Conservation (phyloP, 2,329 filamentous ascomycete genomes). For the Beauveria sp. region DNA sequence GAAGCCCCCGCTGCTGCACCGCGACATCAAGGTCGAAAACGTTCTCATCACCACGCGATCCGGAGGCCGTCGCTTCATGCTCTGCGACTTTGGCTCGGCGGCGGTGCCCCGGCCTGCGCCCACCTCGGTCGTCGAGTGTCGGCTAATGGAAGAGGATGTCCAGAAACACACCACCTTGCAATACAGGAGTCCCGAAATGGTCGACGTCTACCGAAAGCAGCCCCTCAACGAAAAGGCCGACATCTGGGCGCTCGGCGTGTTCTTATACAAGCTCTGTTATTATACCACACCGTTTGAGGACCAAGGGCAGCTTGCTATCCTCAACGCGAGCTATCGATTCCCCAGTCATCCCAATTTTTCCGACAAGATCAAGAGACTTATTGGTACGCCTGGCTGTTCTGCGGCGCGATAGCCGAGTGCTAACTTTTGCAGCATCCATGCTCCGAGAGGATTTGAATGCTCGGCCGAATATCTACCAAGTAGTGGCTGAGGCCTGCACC, state of each 20-base stretch:
- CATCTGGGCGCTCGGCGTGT: slow-evolving; percentile 92
- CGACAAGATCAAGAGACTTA: slow-evolving; percentile 79
- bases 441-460: slow-evolving; percentile 70
- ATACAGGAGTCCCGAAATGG: slow-evolving; percentile 97
- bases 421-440: slow-evolving; percentile 63
- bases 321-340: slow-evolving; percentile 92
- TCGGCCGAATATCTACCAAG: slow-evolving; percentile 90
- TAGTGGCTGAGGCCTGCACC: slow-evolving; percentile 74
- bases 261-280: slow-evolving; percentile 97
- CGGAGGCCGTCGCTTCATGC: slow-evolving; percentile 73
- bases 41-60: slow-evolving; percentile 73
- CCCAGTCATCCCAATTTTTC: slow-evolving; percentile 85
- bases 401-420: not conserved
- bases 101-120: slow-evolving; percentile 78
- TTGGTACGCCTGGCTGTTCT: slow-evolving; percentile 47
- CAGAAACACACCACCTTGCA: slow-evolving; percentile 96
- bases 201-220: slow-evolving; percentile 93
- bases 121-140: slow-evolving; percentile 78
- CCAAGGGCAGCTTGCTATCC: slow-evolving; percentile 90
- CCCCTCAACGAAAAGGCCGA: slow-evolving; percentile 98
- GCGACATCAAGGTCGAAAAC: slow-evolving; percentile 97
- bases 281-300: slow-evolving; percentile 99
- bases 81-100: slow-evolving; percentile 95
- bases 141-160: slow-evolving; percentile 91
- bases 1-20: slow-evolving; percentile 83